Evolutionary conservation across 2,329 filamentous ascomycete species (phyloP), one percentile per base, ranked within the genome.

Genomic region (Xylariaceae sp.): DNA sequence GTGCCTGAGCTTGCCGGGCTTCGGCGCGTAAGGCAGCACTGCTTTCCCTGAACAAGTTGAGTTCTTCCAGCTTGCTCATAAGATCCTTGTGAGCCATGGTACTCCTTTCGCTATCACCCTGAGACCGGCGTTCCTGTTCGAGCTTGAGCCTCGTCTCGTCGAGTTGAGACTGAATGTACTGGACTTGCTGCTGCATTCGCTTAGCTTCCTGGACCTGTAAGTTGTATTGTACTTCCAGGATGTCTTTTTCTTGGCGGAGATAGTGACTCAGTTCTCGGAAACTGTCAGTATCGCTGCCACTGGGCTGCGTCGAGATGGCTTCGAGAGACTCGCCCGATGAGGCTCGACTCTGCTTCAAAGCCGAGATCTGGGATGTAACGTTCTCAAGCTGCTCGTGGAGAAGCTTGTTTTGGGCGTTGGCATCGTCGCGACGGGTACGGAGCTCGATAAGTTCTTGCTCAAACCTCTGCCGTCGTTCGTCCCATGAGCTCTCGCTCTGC

Each of bases 1-100:
- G 79, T 10, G 78, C 69, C 46, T 92, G 84, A 2, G 86, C 77
- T 49, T 88, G 81, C 35, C 83, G 77, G 39, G 84, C 80, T 55
- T 98, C 89, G 46, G 84, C 87, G 27, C 93, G 84, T 12, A 98
- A 70, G 1, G 90, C 92, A 36, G 84, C 84, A 48, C 85, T 94
- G 64, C 89, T 95, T 61, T 98, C 92, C 9, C 92, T 83, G 68
- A 93, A 94, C 12, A 95, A 70, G 50, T 98, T 98, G 39, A 98
- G 76, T 59, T 98, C 88, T 51, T 94, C 92, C 40, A 98, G 75
- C 44, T 93, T 95, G 45, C 93, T 81, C 77, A 94, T 88, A 4
- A 98, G 72, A 50, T 94, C 88, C 53, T 85, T 87, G 53, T 95
- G 87, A 31, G 80, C 86, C 52, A 85, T 72, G 10, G 83, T 81